Percentiles rank a stretch among this genome's conserved stretches.
phyloP scores from a whole-genome alignment of 148 eudicot species.

The Rhododendron molle region DNA sequence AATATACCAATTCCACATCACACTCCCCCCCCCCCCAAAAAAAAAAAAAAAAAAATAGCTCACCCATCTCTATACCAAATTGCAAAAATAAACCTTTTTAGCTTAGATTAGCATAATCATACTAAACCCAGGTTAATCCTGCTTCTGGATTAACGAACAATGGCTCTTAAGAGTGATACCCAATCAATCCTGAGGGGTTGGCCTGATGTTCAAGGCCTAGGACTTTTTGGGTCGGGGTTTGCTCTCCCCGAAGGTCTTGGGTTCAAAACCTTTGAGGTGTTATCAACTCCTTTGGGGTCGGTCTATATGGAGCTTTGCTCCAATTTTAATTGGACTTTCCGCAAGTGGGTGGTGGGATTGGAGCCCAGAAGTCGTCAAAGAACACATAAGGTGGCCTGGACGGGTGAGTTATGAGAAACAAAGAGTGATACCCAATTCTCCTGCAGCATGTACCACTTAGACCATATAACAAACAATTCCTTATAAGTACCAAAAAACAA shows the following conservation, averaged over 20 bases:
- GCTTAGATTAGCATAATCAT: not conserved
- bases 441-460: not conserved
- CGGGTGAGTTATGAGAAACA: not conserved
- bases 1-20: not conserved
- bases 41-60: too few species aligned
- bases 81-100: not conserved
- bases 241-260: not conserved
- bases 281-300: not conserved
- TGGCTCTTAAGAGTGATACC: not conserved
- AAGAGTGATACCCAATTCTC: not conserved
- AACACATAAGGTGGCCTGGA: too few species aligned
- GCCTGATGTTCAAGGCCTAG: not conserved
- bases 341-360: too few species aligned
- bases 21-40: not conserved
- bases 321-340: too few species aligned
- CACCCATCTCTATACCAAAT: slow-evolving; percentile 9
- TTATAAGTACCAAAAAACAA: not conserved
- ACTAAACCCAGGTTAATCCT: not conserved
- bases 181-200: not conserved
- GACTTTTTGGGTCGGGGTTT: not conserved
- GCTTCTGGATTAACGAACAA: not conserved
- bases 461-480: not conserved
- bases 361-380: not conserved
- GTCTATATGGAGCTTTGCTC: too few species aligned
- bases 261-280: not conserved